Evolutionary conservation across 345 rosid genomes (phyloP).

Genomic region (Brassica napus): DNA sequence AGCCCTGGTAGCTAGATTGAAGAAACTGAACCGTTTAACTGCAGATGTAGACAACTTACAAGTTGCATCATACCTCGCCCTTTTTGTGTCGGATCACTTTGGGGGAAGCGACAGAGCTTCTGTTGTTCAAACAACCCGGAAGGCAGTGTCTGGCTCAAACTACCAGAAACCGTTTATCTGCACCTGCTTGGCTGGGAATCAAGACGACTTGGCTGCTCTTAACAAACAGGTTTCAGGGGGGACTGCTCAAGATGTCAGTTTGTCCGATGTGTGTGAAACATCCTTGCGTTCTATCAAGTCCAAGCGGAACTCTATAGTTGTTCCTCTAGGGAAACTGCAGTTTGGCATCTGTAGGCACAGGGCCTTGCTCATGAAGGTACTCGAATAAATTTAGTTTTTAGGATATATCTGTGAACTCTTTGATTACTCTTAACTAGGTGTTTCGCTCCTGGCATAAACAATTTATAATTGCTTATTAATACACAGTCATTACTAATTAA

Average conservation of each 20-base stretch:
- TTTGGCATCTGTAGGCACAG: conserved; percentile 96
- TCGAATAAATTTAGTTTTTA: conserved; percentile 3
- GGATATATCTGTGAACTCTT: conserved; percentile 3
- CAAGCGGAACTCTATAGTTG: conserved; percentile 63
- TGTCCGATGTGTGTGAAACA: conserved; percentile 81
- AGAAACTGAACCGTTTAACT: conserved; percentile 48
- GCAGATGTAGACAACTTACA: conserved; percentile 61
- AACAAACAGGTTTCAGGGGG: conserved; percentile 39
- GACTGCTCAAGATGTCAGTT: conserved; percentile 52
- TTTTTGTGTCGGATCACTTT: conserved; percentile 96
- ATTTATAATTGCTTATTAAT: too few relatives aligned
- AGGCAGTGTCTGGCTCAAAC: conserved; percentile 79
- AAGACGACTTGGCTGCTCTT: conserved; percentile 42
- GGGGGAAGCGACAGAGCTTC: conserved; percentile 87
- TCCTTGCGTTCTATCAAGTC: conserved; percentile 68
- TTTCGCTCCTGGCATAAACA: too few relatives aligned
- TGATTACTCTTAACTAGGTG: background rate
- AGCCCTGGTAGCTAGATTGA: conserved; percentile 58
- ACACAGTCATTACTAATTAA: too few relatives aligned
- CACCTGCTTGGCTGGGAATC: conserved; percentile 87
- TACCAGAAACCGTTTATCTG: conserved; percentile 83
- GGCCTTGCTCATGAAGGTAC: conserved; percentile 90
- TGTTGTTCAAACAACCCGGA: conserved; percentile 66
- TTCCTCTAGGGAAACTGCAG: conserved; percentile 82
- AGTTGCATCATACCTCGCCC: conserved; percentile 76